Evolutionary conservation across 169 alveolate genomes (phyloP), one percentile per base, ranked within the genome.

Genomic region (Hepatocystis sp.): DNA sequence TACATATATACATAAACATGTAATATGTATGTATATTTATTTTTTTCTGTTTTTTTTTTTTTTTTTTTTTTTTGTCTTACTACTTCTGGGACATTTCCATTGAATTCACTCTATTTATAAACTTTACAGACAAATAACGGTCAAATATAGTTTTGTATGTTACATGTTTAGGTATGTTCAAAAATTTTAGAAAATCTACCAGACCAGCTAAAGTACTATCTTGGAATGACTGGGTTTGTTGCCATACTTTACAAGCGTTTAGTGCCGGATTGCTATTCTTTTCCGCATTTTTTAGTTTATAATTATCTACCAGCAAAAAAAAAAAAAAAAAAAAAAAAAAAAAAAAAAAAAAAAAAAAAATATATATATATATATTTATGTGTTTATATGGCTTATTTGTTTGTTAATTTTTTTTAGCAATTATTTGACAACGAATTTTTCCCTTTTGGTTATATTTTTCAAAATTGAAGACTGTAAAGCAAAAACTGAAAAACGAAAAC

Each of bases 231-330:
- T 92, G 95, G 7, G 94, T 88, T 64, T 85, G 84, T 67, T 90
- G 95, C 95, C 95, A 92, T 28, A 92, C 91, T 19, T 91, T 67
- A 27, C 95, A 92, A 4, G 95, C 95, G 46, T 67, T 67, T 39
- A 90, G 92, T 8, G 92, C 94, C 1, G 95, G 95, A 36, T 90
- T 84, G 21, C 92, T 85, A 27, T 90, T 85, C 19, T 90, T 91
- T 21, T 88, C 81, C 36, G 85, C 91, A 63, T 85, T 81, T 61
- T 92, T 85, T 28, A 92, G 47, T 78, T 86, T 63, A 67, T 92
- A 92, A 65, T 92, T 92, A 85, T 92, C 95, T 92, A 49, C 17
- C 49, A 32, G 5, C n/a, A 51, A 7, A 32, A 5, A 51, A 10
- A 32, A 32, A 10, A 23, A 32, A 51, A 23, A 7, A 23, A 23